Evolutionary conservation across 1,284 basidiomycete species (phyloP).

Genomic region (Wolfiporia cocos): DNA sequence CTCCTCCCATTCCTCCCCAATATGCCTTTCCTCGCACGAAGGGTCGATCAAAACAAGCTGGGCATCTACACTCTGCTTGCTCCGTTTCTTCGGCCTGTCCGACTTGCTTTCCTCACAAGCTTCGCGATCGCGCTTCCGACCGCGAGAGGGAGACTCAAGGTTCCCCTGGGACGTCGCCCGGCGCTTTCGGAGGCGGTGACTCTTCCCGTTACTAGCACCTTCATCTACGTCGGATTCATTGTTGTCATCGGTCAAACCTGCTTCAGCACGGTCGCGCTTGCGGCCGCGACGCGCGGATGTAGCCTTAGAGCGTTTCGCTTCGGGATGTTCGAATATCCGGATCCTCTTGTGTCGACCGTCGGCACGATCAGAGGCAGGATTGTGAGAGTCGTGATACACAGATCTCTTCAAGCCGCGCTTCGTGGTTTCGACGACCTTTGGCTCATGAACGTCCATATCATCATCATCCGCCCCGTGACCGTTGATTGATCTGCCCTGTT

Average conservation of each 20-base stretch:
- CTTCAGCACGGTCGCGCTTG: constrained; percentile 71
- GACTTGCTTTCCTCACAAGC: constrained; percentile 42
- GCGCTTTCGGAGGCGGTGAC: constrained; percentile 28
- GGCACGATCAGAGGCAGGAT: constrained; percentile 10
- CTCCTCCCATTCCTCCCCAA: constrained; percentile 72
- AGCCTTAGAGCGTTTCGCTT: constrained; percentile 22
- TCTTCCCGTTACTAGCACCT: constrained; percentile 18
- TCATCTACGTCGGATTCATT: constrained; percentile 38
- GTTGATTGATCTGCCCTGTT: constrained; percentile 21
- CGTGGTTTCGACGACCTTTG: constrained; percentile 12
- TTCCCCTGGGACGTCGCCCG: constrained; percentile 42
- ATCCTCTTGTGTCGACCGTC: constrained; percentile 31
- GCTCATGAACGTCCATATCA: constrained; percentile 21
- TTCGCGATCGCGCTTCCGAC: constrained; percentile 62
- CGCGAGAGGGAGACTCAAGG: constrained; percentile 38
- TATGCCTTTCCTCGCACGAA: constrained; percentile 45
- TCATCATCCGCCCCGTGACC: constrained; percentile 1
- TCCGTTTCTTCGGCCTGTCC: constrained; percentile 23
- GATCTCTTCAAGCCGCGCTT: constrained; percentile 46
- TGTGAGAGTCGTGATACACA: constrained; percentile 30
- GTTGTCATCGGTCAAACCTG: constrained; percentile 62
- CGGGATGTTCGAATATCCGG: constrained; percentile 21
- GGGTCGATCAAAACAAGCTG: constrained; percentile 42
- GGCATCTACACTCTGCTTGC: constrained; percentile 14
- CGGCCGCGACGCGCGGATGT: constrained; percentile 42